Evolutionary conservation across 2,329 filamentous ascomycete genomes (phyloP).

Genomic region (Daldinia sp.): DNA sequence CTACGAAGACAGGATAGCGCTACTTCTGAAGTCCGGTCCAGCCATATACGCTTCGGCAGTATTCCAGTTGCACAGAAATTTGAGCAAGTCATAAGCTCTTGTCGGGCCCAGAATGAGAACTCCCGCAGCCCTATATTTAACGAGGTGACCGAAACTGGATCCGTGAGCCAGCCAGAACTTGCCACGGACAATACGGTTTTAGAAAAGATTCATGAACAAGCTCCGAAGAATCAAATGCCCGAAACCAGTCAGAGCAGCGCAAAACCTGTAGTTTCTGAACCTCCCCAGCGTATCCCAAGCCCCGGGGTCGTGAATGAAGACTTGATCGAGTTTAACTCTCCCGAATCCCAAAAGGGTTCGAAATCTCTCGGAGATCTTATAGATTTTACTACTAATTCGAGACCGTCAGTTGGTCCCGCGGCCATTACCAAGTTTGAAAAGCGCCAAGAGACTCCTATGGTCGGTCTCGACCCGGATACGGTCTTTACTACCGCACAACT

Average conservation of each 20-base stretch:
- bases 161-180: background rate
- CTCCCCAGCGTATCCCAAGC: background rate
- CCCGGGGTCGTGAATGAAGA: background rate
- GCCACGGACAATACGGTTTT: too few species aligned
- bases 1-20: background rate
- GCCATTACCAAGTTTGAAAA: background rate
- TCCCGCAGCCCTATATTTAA: background rate
- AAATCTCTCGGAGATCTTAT: background rate
- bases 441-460: background rate
- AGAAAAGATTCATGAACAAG: background rate
- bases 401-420: background rate
- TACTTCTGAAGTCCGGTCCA: background rate
- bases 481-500: background rate
- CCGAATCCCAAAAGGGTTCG: background rate
- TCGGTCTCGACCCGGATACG: background rate
- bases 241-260: background rate
- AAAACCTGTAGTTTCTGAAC: background rate
- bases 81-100: background rate
- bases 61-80: background rate
- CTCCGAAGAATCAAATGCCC: background rate
- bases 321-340: background rate
- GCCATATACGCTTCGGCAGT: background rate
- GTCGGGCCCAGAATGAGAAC: background rate
- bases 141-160: background rate
- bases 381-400: background rate